Evolutionary conservation across 2,329 filamentous ascomycete species (phyloP).

Genomic region (Thielaviopsis populi): DNA sequence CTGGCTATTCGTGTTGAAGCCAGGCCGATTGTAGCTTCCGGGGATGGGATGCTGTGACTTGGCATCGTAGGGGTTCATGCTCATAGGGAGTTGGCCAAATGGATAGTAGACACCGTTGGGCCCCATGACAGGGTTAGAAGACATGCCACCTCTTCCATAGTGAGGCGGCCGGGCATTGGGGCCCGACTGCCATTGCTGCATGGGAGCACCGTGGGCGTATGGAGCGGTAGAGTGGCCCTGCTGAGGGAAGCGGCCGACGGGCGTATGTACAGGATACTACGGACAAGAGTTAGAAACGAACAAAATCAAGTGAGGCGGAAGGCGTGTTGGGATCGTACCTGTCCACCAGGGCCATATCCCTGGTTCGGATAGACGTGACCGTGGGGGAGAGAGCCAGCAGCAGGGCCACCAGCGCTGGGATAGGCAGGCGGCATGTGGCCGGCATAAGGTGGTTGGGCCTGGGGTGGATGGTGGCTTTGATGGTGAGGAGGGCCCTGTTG

Average conservation of each 20-base stretch:
- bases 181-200: conserved; percentile 27
- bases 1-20: conserved; percentile 89
- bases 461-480: conserved; percentile 17
- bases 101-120: conserved; percentile 43
- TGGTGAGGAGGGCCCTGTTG: neutral
- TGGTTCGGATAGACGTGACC: conserved; percentile 28
- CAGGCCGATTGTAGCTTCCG: conserved; percentile 67
- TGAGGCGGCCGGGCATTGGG: conserved; percentile 22
- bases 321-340: conserved; percentile 26
- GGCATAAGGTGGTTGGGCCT: neutral
- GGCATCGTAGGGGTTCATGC: conserved; percentile 53
- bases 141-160: conserved; percentile 21
- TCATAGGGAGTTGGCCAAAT: conserved; percentile 62
- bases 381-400: conserved; percentile 21
- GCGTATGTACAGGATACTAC: neutral
- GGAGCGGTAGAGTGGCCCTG: neutral
- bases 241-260: neutral
- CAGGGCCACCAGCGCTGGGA: neutral
- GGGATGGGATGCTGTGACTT: conserved; percentile 58
- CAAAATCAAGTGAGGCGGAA: neutral
- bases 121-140: conserved; percentile 14
- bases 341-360: conserved; percentile 17
- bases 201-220: conserved; percentile 17
- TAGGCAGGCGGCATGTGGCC: neutral
- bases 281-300: neutral